These are phyloP conservation scores for Fraxinus nigra DNA, from an alignment of 305 asterid species.

Conservation along the genomic window DNA sequence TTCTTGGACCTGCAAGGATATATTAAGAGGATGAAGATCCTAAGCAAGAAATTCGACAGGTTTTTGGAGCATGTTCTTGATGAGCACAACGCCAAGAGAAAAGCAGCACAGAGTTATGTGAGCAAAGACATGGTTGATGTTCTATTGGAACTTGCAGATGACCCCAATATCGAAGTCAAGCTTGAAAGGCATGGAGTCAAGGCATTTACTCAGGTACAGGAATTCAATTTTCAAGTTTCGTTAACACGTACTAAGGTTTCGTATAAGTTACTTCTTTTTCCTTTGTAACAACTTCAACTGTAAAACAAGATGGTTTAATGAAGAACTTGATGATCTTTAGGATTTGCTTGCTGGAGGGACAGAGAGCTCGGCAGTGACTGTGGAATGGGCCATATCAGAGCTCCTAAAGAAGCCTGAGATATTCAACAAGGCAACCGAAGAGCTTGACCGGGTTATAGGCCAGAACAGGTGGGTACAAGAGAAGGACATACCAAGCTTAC, in stretches of 20 bases:
- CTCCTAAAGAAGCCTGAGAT: constrained; percentile 22
- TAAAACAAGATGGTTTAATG: too few relatives aligned
- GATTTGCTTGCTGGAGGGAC: constrained; percentile 46
- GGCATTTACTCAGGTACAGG: constrained; percentile 73
- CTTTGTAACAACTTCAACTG: too few relatives aligned
- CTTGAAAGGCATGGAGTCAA: constrained; percentile 84
- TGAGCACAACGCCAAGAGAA: constrained; percentile 45
- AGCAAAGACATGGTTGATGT: constrained; percentile 77
- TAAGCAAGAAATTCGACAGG: constrained; percentile 71
- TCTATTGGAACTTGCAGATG: constrained; percentile 66
- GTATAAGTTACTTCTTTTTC: too few relatives aligned
- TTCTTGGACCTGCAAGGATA: constrained; percentile 82
- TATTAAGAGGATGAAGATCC: constrained; percentile 72
- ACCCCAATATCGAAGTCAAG: constrained; percentile 69
- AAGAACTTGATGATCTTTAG: constrained; percentile 11
- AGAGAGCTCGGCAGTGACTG: constrained; percentile 45
- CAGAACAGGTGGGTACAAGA: constrained; percentile 29
- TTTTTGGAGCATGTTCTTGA: constrained; percentile 68
- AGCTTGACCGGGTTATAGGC: constrained; percentile 41
- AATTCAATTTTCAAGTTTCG: not conserved
- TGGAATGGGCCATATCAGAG: constrained; percentile 43
- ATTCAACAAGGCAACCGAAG: constrained; percentile 37
- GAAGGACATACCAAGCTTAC: constrained; percentile 17
- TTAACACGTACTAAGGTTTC: too few relatives aligned
- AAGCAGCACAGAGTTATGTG: constrained; percentile 13